Conservation (phyloP, 2,329 filamentous ascomycete genomes). For the Ascochyta clinopodiicola region DNA sequence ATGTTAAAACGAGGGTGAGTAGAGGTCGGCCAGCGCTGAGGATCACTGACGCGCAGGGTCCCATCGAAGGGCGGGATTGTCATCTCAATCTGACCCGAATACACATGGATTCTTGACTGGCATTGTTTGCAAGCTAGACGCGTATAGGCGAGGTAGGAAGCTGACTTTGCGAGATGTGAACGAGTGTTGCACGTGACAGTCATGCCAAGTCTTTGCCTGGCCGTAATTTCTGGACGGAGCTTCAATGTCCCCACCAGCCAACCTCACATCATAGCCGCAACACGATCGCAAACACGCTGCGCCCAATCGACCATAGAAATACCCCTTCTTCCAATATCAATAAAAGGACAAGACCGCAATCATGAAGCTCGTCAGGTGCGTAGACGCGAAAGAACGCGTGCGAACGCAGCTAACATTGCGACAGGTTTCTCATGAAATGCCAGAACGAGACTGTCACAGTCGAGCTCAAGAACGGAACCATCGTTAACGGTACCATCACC, state of each 20-base stretch:
- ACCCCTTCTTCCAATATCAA: not conserved
- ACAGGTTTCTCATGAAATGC: constrained; percentile 98
- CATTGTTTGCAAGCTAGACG: not conserved
- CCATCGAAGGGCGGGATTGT: not conserved
- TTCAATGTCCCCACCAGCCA: constrained; percentile 27
- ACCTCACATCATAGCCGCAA: constrained; percentile 22
- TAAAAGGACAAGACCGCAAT: constrained; percentile 11
- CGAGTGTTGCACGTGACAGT: not conserved
- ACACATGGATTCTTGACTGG: not conserved
- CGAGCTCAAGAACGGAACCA: constrained; percentile 98
- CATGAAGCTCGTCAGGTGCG: constrained; percentile 49
- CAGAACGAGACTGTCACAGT: constrained; percentile 98
- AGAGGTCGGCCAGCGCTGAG: not conserved
- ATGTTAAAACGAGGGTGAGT: not conserved
- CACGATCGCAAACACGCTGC: constrained; percentile 11
- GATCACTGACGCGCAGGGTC: not conserved
- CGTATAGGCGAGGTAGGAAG: not conserved
- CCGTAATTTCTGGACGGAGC: constrained; percentile 32
- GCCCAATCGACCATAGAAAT: not conserved
- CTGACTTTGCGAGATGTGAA: not conserved
- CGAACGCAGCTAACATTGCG: constrained; percentile 28
- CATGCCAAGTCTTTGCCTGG: constrained; percentile 19
- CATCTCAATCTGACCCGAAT: too few species aligned
- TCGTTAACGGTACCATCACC: constrained; percentile 95
- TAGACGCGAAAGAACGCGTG: not conserved